phyloP scores from a whole-genome alignment of 1,284 basidiomycete genomes.

The Porogramme epimiltina region DNA sequence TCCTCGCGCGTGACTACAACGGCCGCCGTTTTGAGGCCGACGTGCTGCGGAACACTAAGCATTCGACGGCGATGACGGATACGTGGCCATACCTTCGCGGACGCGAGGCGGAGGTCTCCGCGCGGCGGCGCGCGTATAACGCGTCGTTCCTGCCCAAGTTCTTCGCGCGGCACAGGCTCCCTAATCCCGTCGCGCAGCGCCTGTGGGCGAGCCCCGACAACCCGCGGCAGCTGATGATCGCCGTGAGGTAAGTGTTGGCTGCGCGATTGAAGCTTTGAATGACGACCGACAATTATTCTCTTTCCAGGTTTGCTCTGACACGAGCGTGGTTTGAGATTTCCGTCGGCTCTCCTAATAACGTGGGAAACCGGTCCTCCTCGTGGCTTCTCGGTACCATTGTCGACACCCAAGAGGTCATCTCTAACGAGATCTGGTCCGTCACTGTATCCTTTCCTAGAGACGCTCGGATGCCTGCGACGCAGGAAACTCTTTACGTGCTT shows the following conservation, averaged over 20 bases:
- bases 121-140: conserved; percentile 41
- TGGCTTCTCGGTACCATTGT: conserved; percentile 41
- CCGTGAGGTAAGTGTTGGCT: conserved; percentile 47
- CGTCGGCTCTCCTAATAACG: conserved; percentile 36
- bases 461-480: conserved; percentile 1
- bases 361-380: conserved; percentile 24
- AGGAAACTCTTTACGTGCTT: conserved; percentile 52
- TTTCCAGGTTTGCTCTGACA: conserved; percentile 59
- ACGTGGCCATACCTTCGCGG: conserved; percentile 68
- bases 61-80: conserved; percentile 52
- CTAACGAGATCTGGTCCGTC: conserved; percentile 61
- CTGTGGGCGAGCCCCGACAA: conserved; percentile 65
- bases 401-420: conserved; percentile 52
- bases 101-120: conserved; percentile 45
- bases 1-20: conserved; percentile 45
- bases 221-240: conserved; percentile 54
- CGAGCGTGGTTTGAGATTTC: conserved; percentile 64
- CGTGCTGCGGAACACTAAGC: conserved; percentile 37
- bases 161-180: conserved; percentile 23
- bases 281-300: no score
- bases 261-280: not conserved
- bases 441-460: conserved; percentile 33
- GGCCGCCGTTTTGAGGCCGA: conserved; percentile 47
- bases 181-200: conserved; percentile 40
- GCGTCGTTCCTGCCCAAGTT: conserved; percentile 50